Conservation (phyloP, 1,139 yeast genomes). For the Lizanozyma gosingica region DNA sequence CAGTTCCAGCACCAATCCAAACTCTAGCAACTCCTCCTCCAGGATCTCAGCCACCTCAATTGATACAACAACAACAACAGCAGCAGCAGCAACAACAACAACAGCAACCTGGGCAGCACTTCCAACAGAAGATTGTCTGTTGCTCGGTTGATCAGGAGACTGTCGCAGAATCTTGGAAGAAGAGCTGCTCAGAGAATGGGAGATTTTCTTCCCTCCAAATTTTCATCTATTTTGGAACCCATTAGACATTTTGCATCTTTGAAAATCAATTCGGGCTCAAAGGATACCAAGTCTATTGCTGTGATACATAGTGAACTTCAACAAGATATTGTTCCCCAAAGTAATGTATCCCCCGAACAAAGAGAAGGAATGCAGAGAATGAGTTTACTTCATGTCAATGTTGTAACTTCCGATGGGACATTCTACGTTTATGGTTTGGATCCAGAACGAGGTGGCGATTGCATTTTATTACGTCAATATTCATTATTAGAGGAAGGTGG, state of each 20-base stretch:
- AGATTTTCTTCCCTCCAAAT: constrained; percentile 73
- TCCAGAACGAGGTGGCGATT: constrained; percentile 89
- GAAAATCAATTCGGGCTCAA: constrained; percentile 62
- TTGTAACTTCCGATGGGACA: constrained; percentile 81
- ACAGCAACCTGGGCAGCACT: constrained; percentile 8
- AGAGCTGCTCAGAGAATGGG: constrained; percentile 88
- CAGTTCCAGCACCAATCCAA: constrained; percentile 12
- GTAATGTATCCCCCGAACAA: neutral
- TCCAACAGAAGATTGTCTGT: constrained; percentile 44
- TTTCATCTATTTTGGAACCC: constrained; percentile 83
- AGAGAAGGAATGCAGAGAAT: constrained; percentile 21
- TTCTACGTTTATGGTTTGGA: constrained; percentile 82
- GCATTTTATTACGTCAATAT: constrained; percentile 68
- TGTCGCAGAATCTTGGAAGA: constrained; percentile 52
- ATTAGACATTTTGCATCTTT: constrained; percentile 90
- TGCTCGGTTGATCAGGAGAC: constrained; percentile 56
- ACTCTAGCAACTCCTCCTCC: constrained; percentile 10
- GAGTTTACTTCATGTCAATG: constrained; percentile 57
- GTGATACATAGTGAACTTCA: constrained; percentile 41
- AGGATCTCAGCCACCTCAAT: constrained; percentile 10
- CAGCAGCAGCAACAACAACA: constrained; percentile 7
- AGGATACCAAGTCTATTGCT: constrained; percentile 56
- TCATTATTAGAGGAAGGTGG: constrained; percentile 27
- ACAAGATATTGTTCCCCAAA: constrained; percentile 28
- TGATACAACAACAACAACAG: constrained; percentile 7